Percentiles rank a stretch among this genome's conserved stretches.
These are phyloP conservation scores for Pichia sp. DNA, from an alignment of 1,139 yeast genomes.

Conservation along the genomic window DNA sequence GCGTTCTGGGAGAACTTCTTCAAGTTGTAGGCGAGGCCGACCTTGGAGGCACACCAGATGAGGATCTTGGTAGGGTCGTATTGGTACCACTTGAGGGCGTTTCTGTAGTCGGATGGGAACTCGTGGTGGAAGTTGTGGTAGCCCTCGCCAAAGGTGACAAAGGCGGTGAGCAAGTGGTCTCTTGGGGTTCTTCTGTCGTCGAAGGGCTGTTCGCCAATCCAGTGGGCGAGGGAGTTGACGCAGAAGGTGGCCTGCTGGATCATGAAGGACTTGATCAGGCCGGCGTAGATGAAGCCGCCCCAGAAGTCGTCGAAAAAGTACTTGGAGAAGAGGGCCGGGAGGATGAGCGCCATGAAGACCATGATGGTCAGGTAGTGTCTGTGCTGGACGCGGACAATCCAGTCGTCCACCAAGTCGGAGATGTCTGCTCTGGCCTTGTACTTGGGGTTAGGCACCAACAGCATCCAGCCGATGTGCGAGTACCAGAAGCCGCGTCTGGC, in stretches of 20 bases:
- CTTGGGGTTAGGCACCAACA: constrained; percentile 87
- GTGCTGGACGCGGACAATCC: constrained; percentile 90
- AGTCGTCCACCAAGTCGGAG: constrained; percentile 83
- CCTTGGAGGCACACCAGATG: constrained; percentile 64
- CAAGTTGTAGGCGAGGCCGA: constrained; percentile 87
- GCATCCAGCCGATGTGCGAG: constrained; percentile 98
- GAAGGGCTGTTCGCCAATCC: constrained; percentile 97
- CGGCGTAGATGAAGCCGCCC: constrained; percentile 93
- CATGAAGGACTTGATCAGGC: constrained; percentile 72
- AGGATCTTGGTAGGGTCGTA: constrained; percentile 91
- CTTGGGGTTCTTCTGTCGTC: constrained; percentile 98
- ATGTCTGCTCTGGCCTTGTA: constrained; percentile 95
- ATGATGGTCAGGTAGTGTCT: constrained; percentile 76
- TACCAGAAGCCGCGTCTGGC: constrained; percentile 95
- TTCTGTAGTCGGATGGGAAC: constrained; percentile 97
- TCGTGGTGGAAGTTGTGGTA: constrained; percentile 99
- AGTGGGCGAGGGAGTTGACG: constrained; percentile 96
- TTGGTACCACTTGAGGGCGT: constrained; percentile 97
- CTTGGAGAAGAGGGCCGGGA: constrained; percentile 78
- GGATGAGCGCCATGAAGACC: constrained; percentile 59
- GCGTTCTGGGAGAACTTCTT: constrained; percentile 93
- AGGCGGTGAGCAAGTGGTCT: constrained; percentile 90
- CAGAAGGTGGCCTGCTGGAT: constrained; percentile 99
- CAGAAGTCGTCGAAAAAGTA: constrained; percentile 79
- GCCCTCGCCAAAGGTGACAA: constrained; percentile 97